Percentiles rank a stretch among this genome's conserved stretches.
Conservation (phyloP, 2,329 filamentous ascomycete genomes). For the Ascocoryne sarcoides region DNA sequence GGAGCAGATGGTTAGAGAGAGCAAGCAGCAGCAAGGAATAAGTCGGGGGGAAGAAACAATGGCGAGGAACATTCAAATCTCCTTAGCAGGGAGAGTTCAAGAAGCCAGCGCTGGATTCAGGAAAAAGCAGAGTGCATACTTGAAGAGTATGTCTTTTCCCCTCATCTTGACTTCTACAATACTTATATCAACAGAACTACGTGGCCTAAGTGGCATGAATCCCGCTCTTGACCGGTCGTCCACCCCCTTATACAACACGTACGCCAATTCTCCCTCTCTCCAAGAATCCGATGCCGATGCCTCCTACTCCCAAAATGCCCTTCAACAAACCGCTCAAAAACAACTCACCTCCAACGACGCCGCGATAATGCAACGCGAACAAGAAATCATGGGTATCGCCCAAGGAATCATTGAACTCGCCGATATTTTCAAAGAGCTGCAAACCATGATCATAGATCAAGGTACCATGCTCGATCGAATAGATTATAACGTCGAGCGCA, state of each 20-base stretch:
- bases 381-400: conserved; percentile 95
- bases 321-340: conserved; percentile 64
- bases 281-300: conserved; percentile 91
- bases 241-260: conserved; percentile 44
- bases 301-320: conserved; percentile 79
- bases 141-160: conserved; percentile 61
- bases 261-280: conserved; percentile 70
- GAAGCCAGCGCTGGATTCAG: conserved; percentile 86
- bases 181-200: conserved; percentile 49
- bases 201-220: conserved; percentile 57
- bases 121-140: conserved; percentile 94
- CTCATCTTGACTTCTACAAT: not conserved
- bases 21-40: conserved; percentile 62
- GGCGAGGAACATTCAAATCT: conserved; percentile 93
- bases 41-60: conserved; percentile 84
- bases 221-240: conserved; percentile 45
- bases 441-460: conserved; percentile 90
- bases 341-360: conserved; percentile 69
- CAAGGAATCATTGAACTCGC: conserved; percentile 96
- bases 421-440: conserved; percentile 92
- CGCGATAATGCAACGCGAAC: conserved; percentile 82
- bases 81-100: conserved; percentile 77
- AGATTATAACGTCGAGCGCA: conserved; percentile 95
- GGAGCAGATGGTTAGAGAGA: conserved; percentile 77
- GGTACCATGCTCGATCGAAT: conserved; percentile 88